Evolutionary conservation across 495 filamentous ascomycete species (phyloP).

Genomic region (Cairneyella variabilis): DNA sequence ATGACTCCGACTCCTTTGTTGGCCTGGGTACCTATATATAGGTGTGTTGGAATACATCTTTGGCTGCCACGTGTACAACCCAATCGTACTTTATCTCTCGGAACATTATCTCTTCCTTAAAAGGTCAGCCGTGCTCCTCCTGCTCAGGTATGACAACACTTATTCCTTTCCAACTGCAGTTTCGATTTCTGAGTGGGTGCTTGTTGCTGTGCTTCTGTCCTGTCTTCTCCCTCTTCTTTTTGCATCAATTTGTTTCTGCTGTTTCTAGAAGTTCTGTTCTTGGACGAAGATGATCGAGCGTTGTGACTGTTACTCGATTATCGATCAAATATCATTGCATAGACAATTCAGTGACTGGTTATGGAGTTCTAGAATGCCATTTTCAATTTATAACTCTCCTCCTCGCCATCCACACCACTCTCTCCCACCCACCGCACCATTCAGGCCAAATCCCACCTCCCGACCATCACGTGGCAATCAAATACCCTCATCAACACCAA

Average conservation of each 20-base stretch:
- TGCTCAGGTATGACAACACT: background rate
- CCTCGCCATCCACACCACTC: background rate
- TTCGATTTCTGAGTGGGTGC: too few relatives aligned
- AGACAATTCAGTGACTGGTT: conserved; percentile 2
- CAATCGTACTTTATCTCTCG: conserved; percentile 4
- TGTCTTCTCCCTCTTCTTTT: background rate
- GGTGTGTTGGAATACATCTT: conserved; percentile 15
- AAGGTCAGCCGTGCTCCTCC: background rate
- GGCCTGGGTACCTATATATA: conserved; percentile 14
- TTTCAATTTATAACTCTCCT: conserved; percentile 3
- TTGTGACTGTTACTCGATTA: conserved; percentile 5
- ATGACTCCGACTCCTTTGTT: conserved; percentile 1
- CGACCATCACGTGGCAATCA: background rate
- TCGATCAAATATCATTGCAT: conserved; percentile 1
- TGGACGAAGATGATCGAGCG: conserved; percentile 14
- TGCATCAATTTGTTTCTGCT: background rate
- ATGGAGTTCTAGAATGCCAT: conserved; percentile 9
- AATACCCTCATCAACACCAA: background rate
- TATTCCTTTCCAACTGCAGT: background rate
- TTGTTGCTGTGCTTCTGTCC: background rate
- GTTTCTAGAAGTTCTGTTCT: too few relatives aligned
- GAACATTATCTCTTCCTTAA: conserved; percentile 13
- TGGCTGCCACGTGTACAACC: conserved; percentile 19
- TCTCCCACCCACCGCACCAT: background rate
- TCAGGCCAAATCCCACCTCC: background rate